phyloP scores from a whole-genome alignment of 2,329 filamentous ascomycete species.

The Colletotrichum limetticola region DNA sequence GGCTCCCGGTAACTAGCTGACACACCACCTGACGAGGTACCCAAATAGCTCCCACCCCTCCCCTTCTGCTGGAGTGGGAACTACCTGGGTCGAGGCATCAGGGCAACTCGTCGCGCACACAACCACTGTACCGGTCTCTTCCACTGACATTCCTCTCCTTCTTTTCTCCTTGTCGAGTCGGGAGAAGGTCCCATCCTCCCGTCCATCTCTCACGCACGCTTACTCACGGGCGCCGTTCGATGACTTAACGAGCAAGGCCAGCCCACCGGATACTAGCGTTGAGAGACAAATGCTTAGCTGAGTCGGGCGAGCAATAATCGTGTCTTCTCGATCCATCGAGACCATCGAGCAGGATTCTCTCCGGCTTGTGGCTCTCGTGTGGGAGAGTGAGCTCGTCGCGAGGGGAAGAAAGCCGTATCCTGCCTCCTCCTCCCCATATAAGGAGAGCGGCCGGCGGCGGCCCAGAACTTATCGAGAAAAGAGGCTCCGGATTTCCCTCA shows the following conservation, averaged over 20 bases:
- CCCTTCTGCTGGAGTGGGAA: slow-evolving; percentile 19
- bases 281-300: slow-evolving; percentile 13
- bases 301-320: slow-evolving; percentile 6
- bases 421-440: slow-evolving; percentile 12
- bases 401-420: slow-evolving; percentile 4
- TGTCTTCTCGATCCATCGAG: slow-evolving; percentile 27
- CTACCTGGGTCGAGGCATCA: slow-evolving; percentile 16
- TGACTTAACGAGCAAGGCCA: slow-evolving; percentile 29
- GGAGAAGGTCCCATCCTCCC: slow-evolving; percentile 1
- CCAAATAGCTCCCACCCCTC: background rate
- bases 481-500: slow-evolving; percentile 17
- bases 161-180: background rate
- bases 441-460: slow-evolving; percentile 12
- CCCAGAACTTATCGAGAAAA: background rate
- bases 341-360: background rate
- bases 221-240: slow-evolving; percentile 28
- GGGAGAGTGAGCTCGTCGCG: background rate
- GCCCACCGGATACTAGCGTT: slow-evolving; percentile 5
- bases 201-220: slow-evolving; percentile 28
- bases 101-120: slow-evolving; percentile 22
- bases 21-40: slow-evolving; percentile 15
- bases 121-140: background rate
- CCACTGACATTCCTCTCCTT: background rate
- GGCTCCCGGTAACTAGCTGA: slow-evolving; percentile 23
- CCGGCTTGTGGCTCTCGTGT: slow-evolving; percentile 21